phyloP scores from a whole-genome alignment of 1,284 basidiomycete species.

The Boletus semigastroideus region DNA sequence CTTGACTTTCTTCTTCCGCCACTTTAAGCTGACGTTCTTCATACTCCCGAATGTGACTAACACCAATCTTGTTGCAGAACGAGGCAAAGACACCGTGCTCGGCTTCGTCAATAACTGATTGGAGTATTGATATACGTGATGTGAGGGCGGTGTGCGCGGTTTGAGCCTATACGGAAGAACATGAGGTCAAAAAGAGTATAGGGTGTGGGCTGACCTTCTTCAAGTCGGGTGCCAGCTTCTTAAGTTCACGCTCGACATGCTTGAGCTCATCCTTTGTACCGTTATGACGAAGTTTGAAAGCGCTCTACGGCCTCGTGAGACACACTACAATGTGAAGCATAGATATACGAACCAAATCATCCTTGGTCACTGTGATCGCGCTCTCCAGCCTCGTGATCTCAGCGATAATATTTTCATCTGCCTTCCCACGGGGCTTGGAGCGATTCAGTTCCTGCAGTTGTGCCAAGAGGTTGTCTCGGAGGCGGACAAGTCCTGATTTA shows the following conservation, averaged over 20 bases:
- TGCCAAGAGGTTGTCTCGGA: conserved; percentile 73
- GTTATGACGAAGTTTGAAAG: conserved; percentile 63
- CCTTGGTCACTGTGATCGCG: conserved; percentile 67
- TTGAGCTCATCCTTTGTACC: conserved; percentile 81
- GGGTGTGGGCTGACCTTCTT: conserved; percentile 49
- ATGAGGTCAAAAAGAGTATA: neutral
- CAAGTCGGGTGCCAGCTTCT: conserved; percentile 64
- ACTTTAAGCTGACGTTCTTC: conserved; percentile 90
- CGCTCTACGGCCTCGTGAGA: conserved; percentile 42
- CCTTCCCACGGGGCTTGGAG: conserved; percentile 77
- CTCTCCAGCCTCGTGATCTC: conserved; percentile 83
- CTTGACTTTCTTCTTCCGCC: conserved; percentile 85
- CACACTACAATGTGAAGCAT: neutral
- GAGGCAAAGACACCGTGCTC: conserved; percentile 80
- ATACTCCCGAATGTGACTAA: conserved; percentile 89
- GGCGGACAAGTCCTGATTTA: conserved; percentile 62
- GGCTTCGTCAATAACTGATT: conserved; percentile 65
- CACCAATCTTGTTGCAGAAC: conserved; percentile 84
- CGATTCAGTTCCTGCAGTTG: conserved; percentile 83
- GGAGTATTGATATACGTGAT: conserved; percentile 56
- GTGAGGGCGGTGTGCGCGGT: conserved; percentile 52
- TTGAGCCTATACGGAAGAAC: conserved; percentile 46
- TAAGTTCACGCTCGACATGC: conserved; percentile 70
- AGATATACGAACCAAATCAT: conserved; percentile 70
- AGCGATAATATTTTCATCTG: conserved; percentile 77